Base-by-base conservation (phyloP, 371 early-diverging fungal species). In the Amoeboaphelidium occidentale region DNA sequence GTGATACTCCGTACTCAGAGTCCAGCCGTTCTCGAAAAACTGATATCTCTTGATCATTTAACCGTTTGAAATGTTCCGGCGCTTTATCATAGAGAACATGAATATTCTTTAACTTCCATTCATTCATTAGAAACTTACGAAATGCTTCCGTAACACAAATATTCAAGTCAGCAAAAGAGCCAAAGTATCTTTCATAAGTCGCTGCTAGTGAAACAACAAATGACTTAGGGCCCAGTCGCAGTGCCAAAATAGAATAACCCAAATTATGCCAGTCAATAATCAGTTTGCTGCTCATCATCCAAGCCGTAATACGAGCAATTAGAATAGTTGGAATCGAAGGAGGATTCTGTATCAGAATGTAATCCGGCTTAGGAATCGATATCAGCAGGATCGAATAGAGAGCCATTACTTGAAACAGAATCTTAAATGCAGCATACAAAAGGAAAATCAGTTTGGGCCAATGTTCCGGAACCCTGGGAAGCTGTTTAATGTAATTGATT, bases 211-310 rank as follows among this genome's bases (percentile, higher is more conserved):
- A 17, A 32, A 32, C 39, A 17, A 17, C 39, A 6, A 6, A 32
- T 10, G 6, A 17, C 39, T 32, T 32, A 10, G 39, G 39, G 10
- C 82, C 81, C 23, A 90, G 56, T 26, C 68, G 76, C 46, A 85
- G 59, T 2, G 69, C 77, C 44, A 94, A 73, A 42, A 94, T 73
- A 0, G 89, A 74, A 56, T 76, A 79, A 3, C 92, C 96, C 62
- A 87, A 84, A 61, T 94, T 94, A 61, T 94, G 96, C 96, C 93
- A 94, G 61, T 94, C 96, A 50, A 92, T 84, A 48, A 92, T 64
- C 3, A 94, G 59, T 48, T 68, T 63, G 2, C 76, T 63, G 24
- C 72, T 63, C 10, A 75, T 73, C 12, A 81, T 22, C 41, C 61
- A 65, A 27, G 70, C 63, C 23, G 82, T 65, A 2, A 74, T 25